These are phyloP conservation scores for Russula abietina DNA, from an alignment of 768 basidiomycete species.

Conservation along the genomic window DNA sequence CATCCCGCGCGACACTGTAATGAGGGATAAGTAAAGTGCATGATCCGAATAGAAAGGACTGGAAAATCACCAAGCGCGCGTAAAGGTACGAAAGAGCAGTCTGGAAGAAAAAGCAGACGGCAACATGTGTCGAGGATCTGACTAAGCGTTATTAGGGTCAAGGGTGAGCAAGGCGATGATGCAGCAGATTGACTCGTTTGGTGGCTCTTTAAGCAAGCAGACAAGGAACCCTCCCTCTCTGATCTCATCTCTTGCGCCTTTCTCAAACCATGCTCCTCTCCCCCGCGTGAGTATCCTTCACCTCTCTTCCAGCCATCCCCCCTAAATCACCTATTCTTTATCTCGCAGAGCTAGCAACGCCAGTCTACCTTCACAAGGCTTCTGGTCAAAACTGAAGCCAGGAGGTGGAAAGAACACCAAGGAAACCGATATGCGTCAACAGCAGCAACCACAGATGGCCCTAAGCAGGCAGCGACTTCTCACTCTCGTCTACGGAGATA, in stretches of 20 bases:
- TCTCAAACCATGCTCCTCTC: slow-evolving; percentile 62
- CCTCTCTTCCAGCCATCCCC: slow-evolving; percentile 23
- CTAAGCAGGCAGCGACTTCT: slow-evolving; percentile 69
- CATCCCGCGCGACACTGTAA: not conserved
- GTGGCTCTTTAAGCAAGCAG: slow-evolving; percentile 11
- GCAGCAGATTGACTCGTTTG: not conserved
- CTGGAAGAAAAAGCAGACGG: not conserved
- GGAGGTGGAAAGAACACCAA: slow-evolving; percentile 36
- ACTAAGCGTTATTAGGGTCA: not conserved
- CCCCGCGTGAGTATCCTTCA: slow-evolving; percentile 57
- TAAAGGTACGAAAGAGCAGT: not conserved
- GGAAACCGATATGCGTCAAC: slow-evolving; percentile 53
- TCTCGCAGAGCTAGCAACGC: slow-evolving; percentile 56
- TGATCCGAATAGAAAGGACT: not conserved
- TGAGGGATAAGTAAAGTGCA: not conserved
- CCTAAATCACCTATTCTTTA: slow-evolving; percentile 32
- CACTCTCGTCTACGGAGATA: slow-evolving; percentile 76
- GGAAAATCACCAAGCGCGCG: not conserved
- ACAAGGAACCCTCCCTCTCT: slow-evolving; percentile 1
- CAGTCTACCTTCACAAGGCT: slow-evolving; percentile 45
- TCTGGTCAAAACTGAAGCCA: slow-evolving; percentile 64
- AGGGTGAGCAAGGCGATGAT: not conserved
- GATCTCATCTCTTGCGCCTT: slow-evolving; percentile 9
- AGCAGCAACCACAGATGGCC: slow-evolving; percentile 50
- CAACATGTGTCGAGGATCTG: not conserved